phyloP scores from a whole-genome alignment of 2,329 filamentous ascomycete genomes.

The Aspergillus alliaceus region DNA sequence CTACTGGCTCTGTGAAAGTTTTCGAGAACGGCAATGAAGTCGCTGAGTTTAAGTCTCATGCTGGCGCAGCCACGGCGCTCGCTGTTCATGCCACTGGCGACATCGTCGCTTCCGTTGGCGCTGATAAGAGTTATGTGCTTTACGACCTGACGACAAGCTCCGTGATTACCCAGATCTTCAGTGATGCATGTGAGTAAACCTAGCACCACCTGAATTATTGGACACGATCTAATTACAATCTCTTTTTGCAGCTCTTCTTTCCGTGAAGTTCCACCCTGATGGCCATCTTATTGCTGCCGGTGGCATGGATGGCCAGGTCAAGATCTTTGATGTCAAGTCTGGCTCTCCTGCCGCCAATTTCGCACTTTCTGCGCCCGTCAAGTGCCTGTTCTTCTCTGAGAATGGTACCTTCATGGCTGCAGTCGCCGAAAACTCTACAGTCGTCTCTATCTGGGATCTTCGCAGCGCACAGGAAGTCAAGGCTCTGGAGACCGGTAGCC shows the following conservation, averaged over 20 bases:
- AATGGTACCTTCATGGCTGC: constrained; percentile 96
- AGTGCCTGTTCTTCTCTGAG: constrained; percentile 83
- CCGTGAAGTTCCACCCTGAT: constrained; percentile 88
- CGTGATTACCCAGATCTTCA: constrained; percentile 75
- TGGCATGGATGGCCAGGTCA: constrained; percentile 75
- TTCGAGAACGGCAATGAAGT: constrained; percentile 71
- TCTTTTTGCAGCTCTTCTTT: constrained; percentile 62
- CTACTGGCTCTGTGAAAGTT: constrained; percentile 76
- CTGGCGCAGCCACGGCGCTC: constrained; percentile 74
- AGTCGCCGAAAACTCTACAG: constrained; percentile 72
- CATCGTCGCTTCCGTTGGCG: constrained; percentile 81
- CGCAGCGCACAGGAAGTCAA: constrained; percentile 81
- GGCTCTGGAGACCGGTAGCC: constrained; percentile 78
- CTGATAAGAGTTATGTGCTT: constrained; percentile 88
- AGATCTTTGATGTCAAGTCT: constrained; percentile 83
- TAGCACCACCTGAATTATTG: constrained; percentile 8
- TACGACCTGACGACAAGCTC: constrained; percentile 73
- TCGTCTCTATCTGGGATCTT: constrained; percentile 85
- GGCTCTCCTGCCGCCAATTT: constrained; percentile 77
- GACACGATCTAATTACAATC: constrained; percentile 15
- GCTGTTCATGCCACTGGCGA: constrained; percentile 79
- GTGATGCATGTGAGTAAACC: constrained; percentile 67
- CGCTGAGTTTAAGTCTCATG: constrained; percentile 74
- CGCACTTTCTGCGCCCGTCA: constrained; percentile 63
- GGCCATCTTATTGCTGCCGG: constrained; percentile 91